Evolutionary conservation across 768 basidiomycete genomes (phyloP).

Genomic region (Favolaschia claudopus): DNA sequence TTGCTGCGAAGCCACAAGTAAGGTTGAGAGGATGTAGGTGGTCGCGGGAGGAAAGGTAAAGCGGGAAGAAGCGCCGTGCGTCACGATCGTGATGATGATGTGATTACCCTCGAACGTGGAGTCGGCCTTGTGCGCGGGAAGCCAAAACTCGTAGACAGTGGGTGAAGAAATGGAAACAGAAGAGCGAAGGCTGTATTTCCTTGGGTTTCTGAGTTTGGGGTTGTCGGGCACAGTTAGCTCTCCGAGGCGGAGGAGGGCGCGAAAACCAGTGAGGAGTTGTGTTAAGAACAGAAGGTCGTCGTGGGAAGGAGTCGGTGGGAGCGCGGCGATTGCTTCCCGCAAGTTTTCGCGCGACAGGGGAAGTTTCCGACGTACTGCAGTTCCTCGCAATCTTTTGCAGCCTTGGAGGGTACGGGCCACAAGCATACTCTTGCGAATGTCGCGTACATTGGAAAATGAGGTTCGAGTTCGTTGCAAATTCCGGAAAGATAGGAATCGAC

Average conservation of each 20-base stretch:
- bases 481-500: conserved; percentile 46
- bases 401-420: conserved; percentile 37
- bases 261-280: no score
- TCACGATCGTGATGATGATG: not conserved
- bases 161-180: conserved; percentile 2
- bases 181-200: conserved; percentile 23
- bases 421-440: conserved; percentile 23
- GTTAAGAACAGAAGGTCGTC: conserved; percentile 21
- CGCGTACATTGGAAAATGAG: conserved; percentile 38
- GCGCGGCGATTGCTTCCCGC: not conserved
- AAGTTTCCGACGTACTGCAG: conserved; percentile 31
- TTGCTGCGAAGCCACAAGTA: conserved; percentile 31
- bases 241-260: no score
- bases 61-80: not conserved
- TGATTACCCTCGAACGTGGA: no score
- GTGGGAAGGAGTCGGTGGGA: not conserved
- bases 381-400: conserved; percentile 29
- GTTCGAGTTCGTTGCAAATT: conserved; percentile 42
- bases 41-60: conserved; percentile 28
- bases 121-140: no score
- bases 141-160: conserved; percentile 5
- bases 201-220: not conserved
- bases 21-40: conserved; percentile 10
- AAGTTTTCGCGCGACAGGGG: conserved; percentile 31
- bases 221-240: no score